A percentile compares a stretch with the other conserved stretches of the same genome.
Evolutionary conservation across 192 early-diverging fungal species (phyloP).

Genomic region (Backusella australiensis): DNA sequence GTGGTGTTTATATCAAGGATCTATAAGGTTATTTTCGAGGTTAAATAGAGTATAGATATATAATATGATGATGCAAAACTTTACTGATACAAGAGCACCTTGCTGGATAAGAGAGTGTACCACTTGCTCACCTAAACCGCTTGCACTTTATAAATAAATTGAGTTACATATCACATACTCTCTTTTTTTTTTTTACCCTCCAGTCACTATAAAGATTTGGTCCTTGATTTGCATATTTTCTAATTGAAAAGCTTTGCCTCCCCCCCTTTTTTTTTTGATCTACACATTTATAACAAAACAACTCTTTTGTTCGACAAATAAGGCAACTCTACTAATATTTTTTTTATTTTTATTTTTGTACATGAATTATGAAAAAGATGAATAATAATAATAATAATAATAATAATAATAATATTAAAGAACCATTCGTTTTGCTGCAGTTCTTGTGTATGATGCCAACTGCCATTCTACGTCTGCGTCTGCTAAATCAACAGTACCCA

Average conservation of each 20-base stretch:
- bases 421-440: constrained; percentile 78
- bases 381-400: not conserved
- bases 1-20: constrained; percentile 25
- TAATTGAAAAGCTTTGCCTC: too few relatives aligned
- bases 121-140: constrained; percentile 22
- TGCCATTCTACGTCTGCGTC: constrained; percentile 98
- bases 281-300: not conserved
- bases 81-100: constrained; percentile 19
- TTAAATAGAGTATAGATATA: not conserved
- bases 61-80: not conserved
- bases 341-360: constrained; percentile 7
- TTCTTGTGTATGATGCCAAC: constrained; percentile 85
- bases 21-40: not conserved
- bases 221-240: constrained; percentile 10
- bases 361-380: not conserved
- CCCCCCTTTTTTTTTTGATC: not conserved
- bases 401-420: constrained; percentile 40
- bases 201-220: constrained; percentile 19
- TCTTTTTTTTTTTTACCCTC: not conserved
- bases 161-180: not conserved
- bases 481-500: constrained; percentile 91
- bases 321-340: not conserved
- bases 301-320: constrained; percentile 8
- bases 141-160: constrained; percentile 14
- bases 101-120: constrained; percentile 9